A percentile compares a stretch with the other conserved stretches of the same genome.
These are phyloP conservation scores for Sarocladiaceae sp. DNA, from an alignment of 2,329 filamentous ascomycete species.

Conservation along the genomic window DNA sequence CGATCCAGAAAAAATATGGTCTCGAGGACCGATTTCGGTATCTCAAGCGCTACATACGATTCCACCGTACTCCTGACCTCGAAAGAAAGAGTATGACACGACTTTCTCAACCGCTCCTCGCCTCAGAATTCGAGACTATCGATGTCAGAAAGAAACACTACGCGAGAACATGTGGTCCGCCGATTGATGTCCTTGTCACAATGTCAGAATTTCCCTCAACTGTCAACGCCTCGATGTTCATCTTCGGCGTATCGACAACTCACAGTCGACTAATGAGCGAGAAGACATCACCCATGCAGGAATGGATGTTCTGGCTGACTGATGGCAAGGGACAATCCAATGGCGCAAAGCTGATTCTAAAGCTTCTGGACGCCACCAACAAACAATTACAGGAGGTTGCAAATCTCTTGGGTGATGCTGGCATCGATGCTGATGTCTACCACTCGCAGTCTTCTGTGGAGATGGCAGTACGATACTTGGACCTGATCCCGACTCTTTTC, in stretches of 20 bases:
- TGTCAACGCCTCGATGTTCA: conserved; percentile 49
- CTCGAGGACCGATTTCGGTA: conserved; percentile 48
- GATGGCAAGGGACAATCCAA: conserved; percentile 49
- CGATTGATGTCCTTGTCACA: conserved; percentile 45
- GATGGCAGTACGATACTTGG: conserved; percentile 54
- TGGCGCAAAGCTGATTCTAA: conserved; percentile 48
- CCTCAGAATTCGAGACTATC: conserved; percentile 40
- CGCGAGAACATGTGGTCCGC: conserved; percentile 32
- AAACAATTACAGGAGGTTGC: conserved; percentile 44
- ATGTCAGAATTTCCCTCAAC: conserved; percentile 42
- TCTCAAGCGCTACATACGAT: conserved; percentile 48
- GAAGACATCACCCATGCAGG: conserved; percentile 45
- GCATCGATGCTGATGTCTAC: conserved; percentile 52
- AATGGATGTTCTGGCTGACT: conserved; percentile 56
- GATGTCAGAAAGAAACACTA: conserved; percentile 38
- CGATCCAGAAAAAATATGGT: conserved; percentile 39
- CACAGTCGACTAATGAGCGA: conserved; percentile 47
- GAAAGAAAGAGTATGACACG: conserved; percentile 45
- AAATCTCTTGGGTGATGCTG: conserved; percentile 37
- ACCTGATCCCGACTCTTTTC: conserved; percentile 48
- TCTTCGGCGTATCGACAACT: conserved; percentile 54
- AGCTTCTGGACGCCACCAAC: conserved; percentile 46
- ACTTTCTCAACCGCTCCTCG: conserved; percentile 40
- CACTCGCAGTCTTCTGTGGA: conserved; percentile 45
- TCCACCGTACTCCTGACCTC: conserved; percentile 40